phyloP scores from a whole-genome alignment of 2,329 filamentous ascomycete species.

The Fusarium secorum region DNA sequence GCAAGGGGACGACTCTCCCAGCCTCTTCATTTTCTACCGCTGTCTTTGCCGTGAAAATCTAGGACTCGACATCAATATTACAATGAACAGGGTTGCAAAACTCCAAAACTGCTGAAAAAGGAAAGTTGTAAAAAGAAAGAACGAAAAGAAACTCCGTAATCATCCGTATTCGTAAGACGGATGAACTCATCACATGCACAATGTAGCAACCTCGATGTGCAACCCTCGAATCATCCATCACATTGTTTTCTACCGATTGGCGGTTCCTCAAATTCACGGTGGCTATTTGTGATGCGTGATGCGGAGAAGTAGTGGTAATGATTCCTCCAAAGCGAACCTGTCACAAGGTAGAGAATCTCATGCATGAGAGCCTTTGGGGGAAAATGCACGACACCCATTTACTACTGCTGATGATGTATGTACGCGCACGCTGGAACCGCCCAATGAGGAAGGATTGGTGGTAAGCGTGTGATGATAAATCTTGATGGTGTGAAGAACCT shows the following conservation, averaged over 20 bases:
- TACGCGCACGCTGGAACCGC: slow-evolving; percentile 18
- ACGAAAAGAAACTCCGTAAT: slow-evolving; percentile 16
- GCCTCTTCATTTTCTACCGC: slow-evolving; percentile 3
- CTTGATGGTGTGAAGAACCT: slow-evolving; percentile 35
- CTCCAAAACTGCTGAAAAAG: slow-evolving; percentile 8
- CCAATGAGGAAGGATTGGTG: slow-evolving; percentile 15
- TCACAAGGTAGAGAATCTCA: slow-evolving; percentile 36
- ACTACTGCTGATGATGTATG: slow-evolving; percentile 34
- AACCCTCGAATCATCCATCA: slow-evolving; percentile 5
- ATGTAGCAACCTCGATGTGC: not conserved
- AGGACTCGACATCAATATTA: slow-evolving; percentile 4
- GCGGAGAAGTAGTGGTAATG: slow-evolving; percentile 26
- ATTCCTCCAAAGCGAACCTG: slow-evolving; percentile 20
- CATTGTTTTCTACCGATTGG: slow-evolving; percentile 21
- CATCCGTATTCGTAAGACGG: slow-evolving; percentile 30
- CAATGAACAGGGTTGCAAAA: slow-evolving; percentile 17
- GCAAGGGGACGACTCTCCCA: slow-evolving; percentile 23
- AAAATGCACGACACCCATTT: slow-evolving; percentile 35
- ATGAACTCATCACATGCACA: slow-evolving; percentile 25
- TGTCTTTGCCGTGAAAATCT: not conserved
- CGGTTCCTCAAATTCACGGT: slow-evolving; percentile 23
- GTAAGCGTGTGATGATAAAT: slow-evolving; percentile 26
- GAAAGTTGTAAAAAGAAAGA: slow-evolving; percentile 23
- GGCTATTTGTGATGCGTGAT: slow-evolving; percentile 22
- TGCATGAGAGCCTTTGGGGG: slow-evolving; percentile 32